These are phyloP conservation scores for Golubevia sp. DNA, from an alignment of 1,284 basidiomycete genomes.

Conservation along the genomic window DNA sequence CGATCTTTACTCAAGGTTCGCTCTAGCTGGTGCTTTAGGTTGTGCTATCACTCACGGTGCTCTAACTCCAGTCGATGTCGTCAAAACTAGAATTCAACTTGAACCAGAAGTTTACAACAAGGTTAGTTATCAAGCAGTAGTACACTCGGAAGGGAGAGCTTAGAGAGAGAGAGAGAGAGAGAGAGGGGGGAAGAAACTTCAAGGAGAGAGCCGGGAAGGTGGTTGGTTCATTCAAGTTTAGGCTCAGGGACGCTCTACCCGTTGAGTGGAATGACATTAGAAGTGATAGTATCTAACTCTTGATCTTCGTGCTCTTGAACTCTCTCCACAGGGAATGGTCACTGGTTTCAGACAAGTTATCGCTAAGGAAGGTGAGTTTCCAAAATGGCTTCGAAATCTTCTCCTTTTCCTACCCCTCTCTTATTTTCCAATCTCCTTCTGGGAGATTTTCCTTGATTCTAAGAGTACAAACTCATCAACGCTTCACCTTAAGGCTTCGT, in stretches of 20 bases:
- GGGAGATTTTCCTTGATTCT: too few species aligned
- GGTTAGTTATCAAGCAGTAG: constrained; percentile 62
- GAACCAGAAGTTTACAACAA: constrained; percentile 68
- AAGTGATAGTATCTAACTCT: too few species aligned
- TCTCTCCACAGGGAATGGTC: constrained; percentile 41
- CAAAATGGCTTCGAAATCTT: too few species aligned
- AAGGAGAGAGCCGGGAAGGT: constrained; percentile 74
- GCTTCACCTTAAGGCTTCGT: too few species aligned
- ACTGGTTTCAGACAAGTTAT: constrained; percentile 58
- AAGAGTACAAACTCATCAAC: too few species aligned
- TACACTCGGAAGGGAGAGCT: not conserved
- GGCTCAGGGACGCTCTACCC: too few species aligned
- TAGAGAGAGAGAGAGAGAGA: not conserved
- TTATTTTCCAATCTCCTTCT: too few species aligned
- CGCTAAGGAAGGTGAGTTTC: constrained; percentile 37
- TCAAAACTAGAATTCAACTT: constrained; percentile 98
- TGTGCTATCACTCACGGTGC: constrained; percentile 89
- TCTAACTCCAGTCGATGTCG: constrained; percentile 89
- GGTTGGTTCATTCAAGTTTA: too few species aligned
- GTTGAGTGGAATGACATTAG: too few species aligned
- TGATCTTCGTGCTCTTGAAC: not conserved
- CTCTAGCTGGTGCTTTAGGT: constrained; percentile 83
- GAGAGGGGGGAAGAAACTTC: not conserved
- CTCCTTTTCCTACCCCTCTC: too few species aligned
- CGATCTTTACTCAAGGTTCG: constrained; percentile 66